Evolutionary conservation across 495 filamentous ascomycete species (phyloP), one percentile per base, ranked within the genome.

Genomic region (Penicillium antarcticum): DNA sequence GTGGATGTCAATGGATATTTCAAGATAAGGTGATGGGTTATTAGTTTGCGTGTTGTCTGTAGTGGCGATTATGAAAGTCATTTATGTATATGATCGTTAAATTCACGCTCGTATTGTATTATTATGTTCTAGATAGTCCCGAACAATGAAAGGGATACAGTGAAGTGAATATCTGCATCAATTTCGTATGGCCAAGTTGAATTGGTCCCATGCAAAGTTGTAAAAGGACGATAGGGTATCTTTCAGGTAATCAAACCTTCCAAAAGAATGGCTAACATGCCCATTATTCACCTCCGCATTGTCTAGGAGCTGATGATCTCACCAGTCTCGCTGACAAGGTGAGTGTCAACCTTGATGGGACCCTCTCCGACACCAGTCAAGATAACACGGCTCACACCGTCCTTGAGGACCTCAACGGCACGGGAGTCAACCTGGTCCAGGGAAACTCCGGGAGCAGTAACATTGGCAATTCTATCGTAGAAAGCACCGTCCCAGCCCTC

Each of bases 361-460:
- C 94, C 95, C 67, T 94, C 90, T 1, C 94, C 94, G 21, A 98
- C 94, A 35, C 87, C 78, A 2, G 94, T 97, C 77, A 89, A 65
- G 53, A 98, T 98, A 18, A 97, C 85, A 56, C 90, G 79, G 69
- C 84, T 87, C 7, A 98, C 84, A 12, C 94, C 95, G 47, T 80
- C 79, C 72, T 83, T 83, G 60, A 98, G 65, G 33, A 82, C 70
- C 40, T 77, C 70, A 4, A 86, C 69, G 7, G 82, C 74, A 23
- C 66, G 68, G 5, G 66, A 65, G 53, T 91, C 86, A 37, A 89
- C 58, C 54, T 70, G 68, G 16, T 70, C 71, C 29, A 74, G 63
- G 32, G 71, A 62, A 32, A 83, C 72, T 31, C 73, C 76, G 10
- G 74, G 73, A 26, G 64, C 64, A 29, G 71, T 73, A 44, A 77